Percentiles rank a stretch among this genome's conserved stretches.
Evolutionary conservation across 1,284 basidiomycete species (phyloP).

Genomic region (Rhizoctonia solani): DNA sequence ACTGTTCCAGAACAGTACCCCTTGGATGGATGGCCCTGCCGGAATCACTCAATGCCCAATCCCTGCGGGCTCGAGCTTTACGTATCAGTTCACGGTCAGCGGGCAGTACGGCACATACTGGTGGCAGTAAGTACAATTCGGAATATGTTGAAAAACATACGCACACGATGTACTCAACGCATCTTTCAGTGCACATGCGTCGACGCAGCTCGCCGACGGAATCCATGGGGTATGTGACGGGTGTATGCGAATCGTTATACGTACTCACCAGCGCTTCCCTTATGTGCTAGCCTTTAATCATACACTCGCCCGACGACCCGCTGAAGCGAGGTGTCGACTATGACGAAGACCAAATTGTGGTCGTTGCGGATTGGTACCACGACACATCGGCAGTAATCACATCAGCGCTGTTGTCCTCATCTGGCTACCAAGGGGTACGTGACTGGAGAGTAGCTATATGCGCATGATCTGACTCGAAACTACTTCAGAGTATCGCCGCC

Average conservation of each 20-base stretch:
- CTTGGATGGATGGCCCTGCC: conserved; percentile 44
- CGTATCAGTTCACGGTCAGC: conserved; percentile 44
- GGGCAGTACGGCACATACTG: conserved; percentile 40
- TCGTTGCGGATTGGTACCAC: conserved; percentile 42
- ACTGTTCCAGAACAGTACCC: conserved; percentile 41
- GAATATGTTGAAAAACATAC: conserved; percentile 2
- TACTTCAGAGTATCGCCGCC: conserved; percentile 40
- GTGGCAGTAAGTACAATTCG: conserved; percentile 16
- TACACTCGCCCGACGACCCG: conserved; percentile 44
- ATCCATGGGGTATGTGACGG: conserved; percentile 41
- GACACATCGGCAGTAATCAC: conserved; percentile 37
- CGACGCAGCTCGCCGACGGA: conserved; percentile 44
- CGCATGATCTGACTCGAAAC: conserved; percentile 34
- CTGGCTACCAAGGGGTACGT: conserved; percentile 26
- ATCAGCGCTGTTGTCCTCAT: conserved; percentile 15
- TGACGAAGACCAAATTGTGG: conserved; percentile 38
- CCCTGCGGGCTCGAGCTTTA: conserved; percentile 43
- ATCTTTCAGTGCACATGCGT: conserved; percentile 40
- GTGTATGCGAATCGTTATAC: conserved; percentile 37
- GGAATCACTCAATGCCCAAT: conserved; percentile 48
- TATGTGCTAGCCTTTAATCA: conserved; percentile 39
- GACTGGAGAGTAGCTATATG: conserved; percentile 4
- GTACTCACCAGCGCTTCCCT: conserved; percentile 6
- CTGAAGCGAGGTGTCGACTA: conserved; percentile 44
- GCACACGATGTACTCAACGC: conserved; percentile 47